Evolutionary conservation across 495 filamentous ascomycete genomes (phyloP).

Genomic region (Hypoxylon fuscum): DNA sequence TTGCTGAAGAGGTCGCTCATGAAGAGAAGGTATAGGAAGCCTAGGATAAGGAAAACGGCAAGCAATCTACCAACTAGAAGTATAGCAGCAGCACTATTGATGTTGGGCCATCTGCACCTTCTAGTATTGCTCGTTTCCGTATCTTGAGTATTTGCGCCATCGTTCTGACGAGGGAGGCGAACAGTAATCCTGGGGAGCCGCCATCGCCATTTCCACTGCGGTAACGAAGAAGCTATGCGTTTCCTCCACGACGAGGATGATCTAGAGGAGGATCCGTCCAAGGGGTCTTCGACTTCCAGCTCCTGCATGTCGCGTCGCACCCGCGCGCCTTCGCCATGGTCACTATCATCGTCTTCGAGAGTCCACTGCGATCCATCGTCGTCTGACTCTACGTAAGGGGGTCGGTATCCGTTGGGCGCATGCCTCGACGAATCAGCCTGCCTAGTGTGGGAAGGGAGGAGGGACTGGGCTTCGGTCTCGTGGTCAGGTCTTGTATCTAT

Average conservation of each 20-base stretch:
- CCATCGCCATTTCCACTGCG: constrained; percentile 61
- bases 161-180: constrained; percentile 46
- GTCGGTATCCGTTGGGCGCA: constrained; percentile 66
- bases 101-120: constrained; percentile 39
- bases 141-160: constrained; percentile 17
- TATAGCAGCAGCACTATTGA: constrained; percentile 49
- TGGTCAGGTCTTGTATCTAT: constrained; percentile 46
- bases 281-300: constrained; percentile 86
- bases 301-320: constrained; percentile 84
- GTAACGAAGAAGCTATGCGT: constrained; percentile 58
- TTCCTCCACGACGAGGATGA: constrained; percentile 58
- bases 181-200: constrained; percentile 56
- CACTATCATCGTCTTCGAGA: constrained; percentile 52
- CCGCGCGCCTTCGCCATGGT: constrained; percentile 59
- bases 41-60: constrained; percentile 76
- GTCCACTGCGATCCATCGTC: constrained; percentile 54
- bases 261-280: constrained; percentile 48
- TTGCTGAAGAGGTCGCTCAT: constrained; percentile 79
- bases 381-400: constrained; percentile 77
- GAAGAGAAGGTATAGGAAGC: constrained; percentile 82
- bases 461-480: constrained; percentile 64
- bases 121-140: constrained; percentile 29
- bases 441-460: constrained; percentile 58
- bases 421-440: constrained; percentile 48
- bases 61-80: constrained; percentile 75